phyloP scores from a whole-genome alignment of 495 filamentous ascomycete species.

The Aspergillus conjunctus region DNA sequence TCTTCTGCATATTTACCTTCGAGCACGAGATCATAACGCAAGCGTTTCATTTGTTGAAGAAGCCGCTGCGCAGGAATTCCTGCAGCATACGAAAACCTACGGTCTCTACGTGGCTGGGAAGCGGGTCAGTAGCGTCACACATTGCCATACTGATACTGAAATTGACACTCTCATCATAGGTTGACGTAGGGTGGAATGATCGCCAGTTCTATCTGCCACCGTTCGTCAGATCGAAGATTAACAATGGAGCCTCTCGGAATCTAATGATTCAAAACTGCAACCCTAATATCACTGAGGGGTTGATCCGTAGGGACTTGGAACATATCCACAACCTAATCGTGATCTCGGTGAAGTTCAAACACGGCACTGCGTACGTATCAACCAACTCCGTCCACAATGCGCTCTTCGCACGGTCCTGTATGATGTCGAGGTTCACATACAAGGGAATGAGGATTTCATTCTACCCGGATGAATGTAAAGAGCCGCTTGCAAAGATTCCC shows the following conservation, averaged over 20 bases:
- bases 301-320: conserved; percentile 73
- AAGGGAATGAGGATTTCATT: conserved; percentile 73
- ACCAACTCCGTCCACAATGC: conserved; percentile 80
- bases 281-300: conserved; percentile 60
- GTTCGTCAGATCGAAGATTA: conserved; percentile 67
- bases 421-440: conserved; percentile 76
- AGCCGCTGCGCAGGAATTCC: conserved; percentile 62
- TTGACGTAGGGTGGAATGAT: conserved; percentile 71
- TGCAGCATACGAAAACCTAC: conserved; percentile 62
- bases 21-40: conserved; percentile 61
- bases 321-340: conserved; percentile 81
- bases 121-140: conserved; percentile 53
- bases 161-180: conserved; percentile 40
- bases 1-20: conserved; percentile 69
- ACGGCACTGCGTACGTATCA: conserved; percentile 63
- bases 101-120: conserved; percentile 71
- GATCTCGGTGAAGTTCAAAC: conserved; percentile 61
- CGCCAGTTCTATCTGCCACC: conserved; percentile 70
- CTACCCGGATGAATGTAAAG: conserved; percentile 73
- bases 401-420: conserved; percentile 72
- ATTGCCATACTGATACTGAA: neutral
- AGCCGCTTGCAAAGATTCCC: conserved; percentile 50
- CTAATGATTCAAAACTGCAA: conserved; percentile 63
- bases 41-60: conserved; percentile 72
- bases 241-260: conserved; percentile 76